Conservation (phyloP, 306 rosid genomes). For the Vigna nakashimae region DNA sequence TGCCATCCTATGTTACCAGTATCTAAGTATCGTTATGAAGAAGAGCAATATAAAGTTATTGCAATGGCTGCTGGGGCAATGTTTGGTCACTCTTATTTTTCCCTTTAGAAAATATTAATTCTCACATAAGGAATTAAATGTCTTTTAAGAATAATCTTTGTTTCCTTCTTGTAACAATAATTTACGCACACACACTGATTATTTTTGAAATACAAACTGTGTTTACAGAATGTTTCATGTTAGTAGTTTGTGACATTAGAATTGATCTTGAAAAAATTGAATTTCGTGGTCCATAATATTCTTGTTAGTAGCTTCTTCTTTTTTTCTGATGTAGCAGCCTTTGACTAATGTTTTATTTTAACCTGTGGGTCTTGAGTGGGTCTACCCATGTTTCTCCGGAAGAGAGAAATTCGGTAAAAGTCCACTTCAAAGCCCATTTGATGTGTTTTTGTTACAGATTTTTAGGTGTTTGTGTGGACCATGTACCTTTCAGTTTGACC, state of each 20-base stretch:
- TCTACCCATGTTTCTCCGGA: conserved; percentile 13
- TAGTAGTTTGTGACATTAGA: background rate
- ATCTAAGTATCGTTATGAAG: too few species aligned
- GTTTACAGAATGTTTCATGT: background rate
- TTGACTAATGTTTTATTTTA: conserved; percentile 27
- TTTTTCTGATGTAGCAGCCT: conserved; percentile 2
- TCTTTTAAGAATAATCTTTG: background rate
- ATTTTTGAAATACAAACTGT: background rate
- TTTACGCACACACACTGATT: background rate
- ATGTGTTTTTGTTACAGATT: conserved; percentile 1
- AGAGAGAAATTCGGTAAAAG: background rate
- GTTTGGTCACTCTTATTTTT: background rate
- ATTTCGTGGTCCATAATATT: conserved; percentile 19
- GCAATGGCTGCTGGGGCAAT: background rate
- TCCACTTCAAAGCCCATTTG: conserved; percentile 33
- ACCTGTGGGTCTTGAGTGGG: conserved; percentile 28
- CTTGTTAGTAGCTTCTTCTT: background rate
- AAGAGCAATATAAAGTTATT: background rate
- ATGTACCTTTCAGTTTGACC: conserved; percentile 37
- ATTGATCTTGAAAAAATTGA: background rate
- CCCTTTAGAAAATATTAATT: background rate
- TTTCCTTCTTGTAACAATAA: background rate
- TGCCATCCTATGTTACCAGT: too few species aligned
- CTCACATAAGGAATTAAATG: background rate
- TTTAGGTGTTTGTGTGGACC: conserved; percentile 12